These are phyloP conservation scores for Aegilops umbellulata DNA, from an alignment of 176 grass and related monocot genomes.

Conservation along the genomic window DNA sequence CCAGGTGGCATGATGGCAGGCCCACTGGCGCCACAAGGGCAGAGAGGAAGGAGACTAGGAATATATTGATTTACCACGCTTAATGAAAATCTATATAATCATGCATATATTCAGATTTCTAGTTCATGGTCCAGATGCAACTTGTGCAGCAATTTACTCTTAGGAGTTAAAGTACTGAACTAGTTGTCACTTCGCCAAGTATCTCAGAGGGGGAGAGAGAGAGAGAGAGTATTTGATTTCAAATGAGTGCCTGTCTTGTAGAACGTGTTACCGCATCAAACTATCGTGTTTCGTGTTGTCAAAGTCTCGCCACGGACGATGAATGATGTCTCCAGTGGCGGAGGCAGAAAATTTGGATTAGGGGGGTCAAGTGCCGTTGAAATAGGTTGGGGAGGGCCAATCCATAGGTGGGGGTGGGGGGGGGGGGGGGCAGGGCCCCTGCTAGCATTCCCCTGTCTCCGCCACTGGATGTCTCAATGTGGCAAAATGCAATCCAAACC, in stretches of 20 bases:
- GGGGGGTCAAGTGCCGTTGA: too few relatives aligned
- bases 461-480: neutral
- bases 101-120: neutral
- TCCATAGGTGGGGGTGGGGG: too few relatives aligned
- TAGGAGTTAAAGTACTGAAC: neutral
- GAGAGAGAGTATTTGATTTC: too few relatives aligned
- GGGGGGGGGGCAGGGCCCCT: too few relatives aligned
- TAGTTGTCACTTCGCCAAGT: neutral
- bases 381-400: too few relatives aligned
- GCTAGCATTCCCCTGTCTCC: too few relatives aligned
- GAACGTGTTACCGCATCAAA: neutral
- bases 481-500: neutral
- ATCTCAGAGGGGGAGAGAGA: too few relatives aligned
- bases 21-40: neutral
- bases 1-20: neutral
- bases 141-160: neutral
- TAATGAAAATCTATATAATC: neutral
- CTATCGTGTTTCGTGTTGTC: neutral
- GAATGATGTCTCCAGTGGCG: neutral
- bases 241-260: too few relatives aligned
- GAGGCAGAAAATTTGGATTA: too few relatives aligned
- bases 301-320: neutral
- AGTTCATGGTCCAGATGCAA: neutral
- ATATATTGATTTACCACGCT: neutral
- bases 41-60: neutral